Percentiles rank a stretch among this genome's conserved stretches.
phyloP scores from a whole-genome alignment of 768 basidiomycete genomes.

The Podaxis carcinomalis region DNA sequence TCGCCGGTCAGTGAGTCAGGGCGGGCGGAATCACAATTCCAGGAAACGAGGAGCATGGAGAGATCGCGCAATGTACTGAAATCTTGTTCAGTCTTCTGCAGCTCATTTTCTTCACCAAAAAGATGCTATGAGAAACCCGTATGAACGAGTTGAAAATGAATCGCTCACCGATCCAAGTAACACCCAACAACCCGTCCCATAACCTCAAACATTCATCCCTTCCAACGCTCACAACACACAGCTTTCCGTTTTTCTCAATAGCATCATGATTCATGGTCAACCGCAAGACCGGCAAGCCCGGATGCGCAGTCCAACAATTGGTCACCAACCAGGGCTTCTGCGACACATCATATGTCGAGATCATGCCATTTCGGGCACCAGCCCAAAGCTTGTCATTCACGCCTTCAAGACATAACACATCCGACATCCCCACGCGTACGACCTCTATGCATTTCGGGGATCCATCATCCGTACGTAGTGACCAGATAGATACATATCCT shows the following conservation, averaged over 20 bases:
- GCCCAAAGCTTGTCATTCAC: constrained; percentile 85
- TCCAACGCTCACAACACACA: constrained; percentile 74
- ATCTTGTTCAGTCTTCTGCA: constrained; percentile 67
- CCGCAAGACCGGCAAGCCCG: constrained; percentile 55
- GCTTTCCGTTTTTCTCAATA: constrained; percentile 59
- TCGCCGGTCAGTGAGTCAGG: constrained; percentile 68
- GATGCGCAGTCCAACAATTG: constrained; percentile 85
- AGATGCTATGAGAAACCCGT: not conserved
- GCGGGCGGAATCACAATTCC: constrained; percentile 89
- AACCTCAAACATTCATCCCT: constrained; percentile 68
- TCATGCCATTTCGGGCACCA: constrained; percentile 77
- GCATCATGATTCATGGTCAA: constrained; percentile 71
- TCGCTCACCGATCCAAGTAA: constrained; percentile 84
- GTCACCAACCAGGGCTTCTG: constrained; percentile 79
- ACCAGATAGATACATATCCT: constrained; percentile 86
- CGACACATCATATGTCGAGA: constrained; percentile 75
- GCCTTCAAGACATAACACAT: constrained; percentile 80
- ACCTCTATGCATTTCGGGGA: constrained; percentile 67
- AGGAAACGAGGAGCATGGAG: constrained; percentile 76
- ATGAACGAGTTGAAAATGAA: not conserved
- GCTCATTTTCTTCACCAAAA: constrained; percentile 56
- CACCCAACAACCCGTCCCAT: constrained; percentile 88
- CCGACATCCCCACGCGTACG: constrained; percentile 75
- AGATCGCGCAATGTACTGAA: constrained; percentile 81
- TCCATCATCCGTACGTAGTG: constrained; percentile 45